Percentiles rank a stretch among this genome's conserved stretches.
These are phyloP conservation scores for Dillenia suffruticosa DNA, from an alignment of 164 flowering plant species.

Conservation along the genomic window DNA sequence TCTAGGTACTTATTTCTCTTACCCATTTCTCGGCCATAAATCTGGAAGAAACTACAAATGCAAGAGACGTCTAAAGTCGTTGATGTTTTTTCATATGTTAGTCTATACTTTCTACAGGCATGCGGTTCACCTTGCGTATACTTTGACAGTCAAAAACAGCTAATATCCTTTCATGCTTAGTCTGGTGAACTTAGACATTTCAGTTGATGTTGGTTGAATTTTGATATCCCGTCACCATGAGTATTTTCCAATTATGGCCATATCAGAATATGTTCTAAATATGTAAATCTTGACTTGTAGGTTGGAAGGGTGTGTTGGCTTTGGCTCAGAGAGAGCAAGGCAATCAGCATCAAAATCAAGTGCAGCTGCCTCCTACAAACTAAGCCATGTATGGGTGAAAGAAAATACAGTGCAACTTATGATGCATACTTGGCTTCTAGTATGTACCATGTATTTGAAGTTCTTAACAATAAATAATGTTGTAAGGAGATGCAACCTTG, in stretches of 20 bases:
- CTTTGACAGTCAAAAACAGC: too few species aligned
- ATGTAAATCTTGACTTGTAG: slow-evolving; percentile 7
- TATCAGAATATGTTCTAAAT: neutral
- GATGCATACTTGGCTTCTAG: neutral
- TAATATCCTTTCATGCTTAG: neutral
- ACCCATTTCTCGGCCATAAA: neutral
- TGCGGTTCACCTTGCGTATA: too few species aligned
- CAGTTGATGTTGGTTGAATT: neutral
- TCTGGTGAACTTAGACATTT: neutral
- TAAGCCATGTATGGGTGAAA: slow-evolving; percentile 18
- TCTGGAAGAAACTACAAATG: too few species aligned
- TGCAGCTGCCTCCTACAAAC: slow-evolving; percentile 15
- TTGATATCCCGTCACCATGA: too few species aligned
- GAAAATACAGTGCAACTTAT: neutral
- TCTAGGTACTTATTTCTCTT: slow-evolving; percentile 20
- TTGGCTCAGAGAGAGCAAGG: slow-evolving; percentile 11
- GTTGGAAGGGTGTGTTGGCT: slow-evolving; percentile 38
- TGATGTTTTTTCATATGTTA: too few species aligned
- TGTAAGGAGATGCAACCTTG: neutral
- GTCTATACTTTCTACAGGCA: too few species aligned
- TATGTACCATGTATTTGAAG: neutral
- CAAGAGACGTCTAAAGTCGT: too few species aligned
- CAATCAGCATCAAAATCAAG: slow-evolving; percentile 5
- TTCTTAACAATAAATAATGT: neutral
- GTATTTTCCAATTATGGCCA: neutral